Base-by-base conservation (phyloP, 768 basidiomycete genomes). In the Tylopilus cervinicoccineus region DNA sequence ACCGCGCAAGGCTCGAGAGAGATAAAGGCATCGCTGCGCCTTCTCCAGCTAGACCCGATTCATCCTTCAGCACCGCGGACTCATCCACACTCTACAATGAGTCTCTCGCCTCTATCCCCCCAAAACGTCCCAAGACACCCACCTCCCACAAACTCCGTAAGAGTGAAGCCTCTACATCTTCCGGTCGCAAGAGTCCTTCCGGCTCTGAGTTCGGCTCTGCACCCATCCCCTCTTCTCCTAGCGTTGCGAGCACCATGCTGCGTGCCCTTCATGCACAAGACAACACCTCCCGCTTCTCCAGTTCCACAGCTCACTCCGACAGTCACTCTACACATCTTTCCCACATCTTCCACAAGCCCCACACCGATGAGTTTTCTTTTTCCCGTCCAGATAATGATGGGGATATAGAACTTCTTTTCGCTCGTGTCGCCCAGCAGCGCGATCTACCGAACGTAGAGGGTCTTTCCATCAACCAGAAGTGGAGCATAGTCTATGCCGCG, bases 401-500 rank as follows among this genome's bases (percentile, higher is more conserved):
- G 38, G 86, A 92, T 46, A 84, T 98, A 22, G 85, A 94, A 63
- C 72, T 67, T 5, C 70, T 93, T 41, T 97, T 96, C 64, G 79
- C 88, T 53, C 79, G 83, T 46, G 79, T 96, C 46, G 79, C 81
- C 58, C 77, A 79, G 34, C 83, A 79, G 23, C 80, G 91, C 36
- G 86, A 80, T 55, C 65, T 90, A 22, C 76, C 69, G 11, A 79
- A 81, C 22, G 68, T 85, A 23, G 78, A 80, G 9, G 68, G 76
- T 50, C 70, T 90, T 48, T 58, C 79, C 14, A 76, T 88, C 20
- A 86, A 91, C 26, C 89, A 91, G 66, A 97, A 97, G 70, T 99
- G 95, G 94, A 75, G 76, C 54, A 80, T 98, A 62, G 86, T 99
- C 6, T 79, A 86, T 62, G 88, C 81, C 49, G 86, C 89, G 55